These are phyloP conservation scores for Daldinia bambusicola DNA, from an alignment of 495 filamentous ascomycete species.

Conservation along the genomic window DNA sequence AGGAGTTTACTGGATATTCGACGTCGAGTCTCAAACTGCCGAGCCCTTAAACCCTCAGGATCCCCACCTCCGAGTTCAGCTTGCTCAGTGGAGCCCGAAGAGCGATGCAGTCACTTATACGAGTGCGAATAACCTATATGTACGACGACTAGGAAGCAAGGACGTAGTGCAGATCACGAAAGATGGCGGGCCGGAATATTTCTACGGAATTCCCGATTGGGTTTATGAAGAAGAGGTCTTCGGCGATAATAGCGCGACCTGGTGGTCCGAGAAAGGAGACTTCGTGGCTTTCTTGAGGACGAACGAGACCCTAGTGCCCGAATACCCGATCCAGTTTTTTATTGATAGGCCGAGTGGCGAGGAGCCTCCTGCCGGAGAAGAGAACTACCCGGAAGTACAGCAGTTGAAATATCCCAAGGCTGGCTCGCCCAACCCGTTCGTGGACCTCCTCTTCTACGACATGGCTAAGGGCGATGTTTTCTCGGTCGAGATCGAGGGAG, in stretches of 20 bases:
- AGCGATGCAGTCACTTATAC: slow-evolving; percentile 89
- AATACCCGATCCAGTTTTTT: slow-evolving; percentile 95
- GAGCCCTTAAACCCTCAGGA: slow-evolving; percentile 80
- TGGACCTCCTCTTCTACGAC: slow-evolving; percentile 89
- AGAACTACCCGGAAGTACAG: slow-evolving; percentile 89
- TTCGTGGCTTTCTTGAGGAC: slow-evolving; percentile 92
- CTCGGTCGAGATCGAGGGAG: slow-evolving; percentile 76
- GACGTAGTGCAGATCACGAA: slow-evolving; percentile 78
- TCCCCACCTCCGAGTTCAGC: slow-evolving; percentile 74
- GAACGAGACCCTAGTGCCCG: slow-evolving; percentile 90
- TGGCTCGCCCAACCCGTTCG: slow-evolving; percentile 90
- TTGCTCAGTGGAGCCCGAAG: slow-evolving; percentile 89
- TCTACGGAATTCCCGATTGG: slow-evolving; percentile 99
- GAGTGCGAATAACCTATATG: slow-evolving; percentile 85
- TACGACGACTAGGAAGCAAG: slow-evolving; percentile 70
- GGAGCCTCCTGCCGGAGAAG: slow-evolving; percentile 74
- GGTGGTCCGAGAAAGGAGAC: slow-evolving; percentile 91
- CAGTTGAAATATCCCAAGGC: slow-evolving; percentile 98
- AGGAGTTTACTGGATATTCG: slow-evolving; percentile 91
- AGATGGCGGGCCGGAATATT: slow-evolving; percentile 85
- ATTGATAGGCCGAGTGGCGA: slow-evolving; percentile 85
- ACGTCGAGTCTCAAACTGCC: slow-evolving; percentile 82
- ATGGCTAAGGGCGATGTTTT: slow-evolving; percentile 82
- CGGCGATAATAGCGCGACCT: slow-evolving; percentile 79
- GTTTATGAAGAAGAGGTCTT: slow-evolving; percentile 99